phyloP scores from a whole-genome alignment of 2,329 filamentous ascomycete species.

The Ophiostoma angusticollis region DNA sequence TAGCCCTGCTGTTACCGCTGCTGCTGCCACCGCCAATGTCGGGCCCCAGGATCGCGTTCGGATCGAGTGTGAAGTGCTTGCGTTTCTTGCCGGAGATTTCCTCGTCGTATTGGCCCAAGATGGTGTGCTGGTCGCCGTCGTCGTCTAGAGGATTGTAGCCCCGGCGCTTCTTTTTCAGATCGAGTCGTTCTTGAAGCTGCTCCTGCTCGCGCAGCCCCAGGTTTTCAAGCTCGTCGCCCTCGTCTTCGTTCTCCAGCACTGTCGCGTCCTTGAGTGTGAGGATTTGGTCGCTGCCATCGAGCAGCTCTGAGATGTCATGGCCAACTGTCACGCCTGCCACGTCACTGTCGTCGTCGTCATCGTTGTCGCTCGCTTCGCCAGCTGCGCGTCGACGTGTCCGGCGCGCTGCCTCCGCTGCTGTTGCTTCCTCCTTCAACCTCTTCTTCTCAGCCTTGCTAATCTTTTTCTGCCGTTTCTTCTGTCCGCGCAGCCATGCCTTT shows the following conservation, averaged over 20 bases:
- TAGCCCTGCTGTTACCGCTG: not conserved
- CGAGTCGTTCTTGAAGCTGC: slow-evolving; percentile 59
- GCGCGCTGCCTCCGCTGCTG: slow-evolving; percentile 53
- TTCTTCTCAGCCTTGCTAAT: slow-evolving; percentile 74
- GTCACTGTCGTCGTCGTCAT: slow-evolving; percentile 72
- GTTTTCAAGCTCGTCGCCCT: slow-evolving; percentile 83
- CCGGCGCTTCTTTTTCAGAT: slow-evolving; percentile 80
- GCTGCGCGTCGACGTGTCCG: slow-evolving; percentile 43
- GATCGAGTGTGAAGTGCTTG: slow-evolving; percentile 79
- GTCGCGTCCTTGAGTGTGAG: slow-evolving; percentile 89
- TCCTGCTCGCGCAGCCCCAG: slow-evolving; percentile 59
- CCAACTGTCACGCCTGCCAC: slow-evolving; percentile 84
- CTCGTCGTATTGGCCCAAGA: slow-evolving; percentile 89
- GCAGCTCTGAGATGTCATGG: slow-evolving; percentile 71
- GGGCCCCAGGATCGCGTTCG: slow-evolving; percentile 56
- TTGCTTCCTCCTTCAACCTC: slow-evolving; percentile 52
- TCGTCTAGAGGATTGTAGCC: slow-evolving; percentile 69
- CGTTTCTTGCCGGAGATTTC: slow-evolving; percentile 83
- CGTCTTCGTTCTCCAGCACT: slow-evolving; percentile 70
- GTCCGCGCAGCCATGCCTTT: slow-evolving; percentile 71
- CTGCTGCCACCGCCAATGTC: slow-evolving; percentile 44
- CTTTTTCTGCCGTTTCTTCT: slow-evolving; percentile 90
- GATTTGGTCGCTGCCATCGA: slow-evolving; percentile 74
- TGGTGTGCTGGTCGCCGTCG: slow-evolving; percentile 48
- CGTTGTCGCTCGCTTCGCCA: slow-evolving; percentile 37